Conservation (phyloP, 257 asterid genomes). For the Rhazya stricta region DNA sequence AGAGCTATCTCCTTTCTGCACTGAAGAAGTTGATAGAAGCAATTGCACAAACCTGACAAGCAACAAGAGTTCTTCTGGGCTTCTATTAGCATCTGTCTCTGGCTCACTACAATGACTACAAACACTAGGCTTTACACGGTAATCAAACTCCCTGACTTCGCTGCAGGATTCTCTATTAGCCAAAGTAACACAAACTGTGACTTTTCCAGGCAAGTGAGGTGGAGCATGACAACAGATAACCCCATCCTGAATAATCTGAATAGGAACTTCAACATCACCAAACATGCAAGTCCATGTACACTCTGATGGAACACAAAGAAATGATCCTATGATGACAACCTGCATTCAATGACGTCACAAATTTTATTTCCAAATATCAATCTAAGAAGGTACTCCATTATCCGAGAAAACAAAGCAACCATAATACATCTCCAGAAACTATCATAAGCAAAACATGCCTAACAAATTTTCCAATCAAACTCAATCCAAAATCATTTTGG, state of each 20-base stretch:
- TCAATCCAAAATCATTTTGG: background rate
- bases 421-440: slow-evolving; percentile 1
- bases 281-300: slow-evolving; percentile 87
- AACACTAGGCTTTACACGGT: slow-evolving; percentile 46
- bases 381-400: slow-evolving; percentile 6
- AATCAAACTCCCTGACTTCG: slow-evolving; percentile 81
- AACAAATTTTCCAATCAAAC: background rate
- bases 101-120: slow-evolving; percentile 33
- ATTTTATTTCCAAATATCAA: slow-evolving; percentile 17
- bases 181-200: slow-evolving; percentile 62
- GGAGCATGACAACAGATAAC: slow-evolving; percentile 84
- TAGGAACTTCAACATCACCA: slow-evolving; percentile 83
- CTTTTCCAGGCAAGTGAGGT: slow-evolving; percentile 64
- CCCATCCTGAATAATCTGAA: slow-evolving; percentile 76
- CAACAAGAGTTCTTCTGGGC: slow-evolving; percentile 63
- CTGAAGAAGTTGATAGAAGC: slow-evolving; percentile 51
- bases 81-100: slow-evolving; percentile 40
- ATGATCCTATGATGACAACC: slow-evolving; percentile 81
- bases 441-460: background rate
- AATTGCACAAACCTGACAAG: slow-evolving; percentile 75
- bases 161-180: slow-evolving; percentile 85
- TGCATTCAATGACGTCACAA: slow-evolving; percentile 26
- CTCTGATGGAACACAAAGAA: slow-evolving; percentile 63
- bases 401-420: background rate
- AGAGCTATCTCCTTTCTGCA: slow-evolving; percentile 33